Percentiles rank a stretch among this genome's conserved stretches.
These are phyloP conservation scores for Phytopythium montanum DNA, from an alignment of 352 stramenopile species.

Conservation along the genomic window DNA sequence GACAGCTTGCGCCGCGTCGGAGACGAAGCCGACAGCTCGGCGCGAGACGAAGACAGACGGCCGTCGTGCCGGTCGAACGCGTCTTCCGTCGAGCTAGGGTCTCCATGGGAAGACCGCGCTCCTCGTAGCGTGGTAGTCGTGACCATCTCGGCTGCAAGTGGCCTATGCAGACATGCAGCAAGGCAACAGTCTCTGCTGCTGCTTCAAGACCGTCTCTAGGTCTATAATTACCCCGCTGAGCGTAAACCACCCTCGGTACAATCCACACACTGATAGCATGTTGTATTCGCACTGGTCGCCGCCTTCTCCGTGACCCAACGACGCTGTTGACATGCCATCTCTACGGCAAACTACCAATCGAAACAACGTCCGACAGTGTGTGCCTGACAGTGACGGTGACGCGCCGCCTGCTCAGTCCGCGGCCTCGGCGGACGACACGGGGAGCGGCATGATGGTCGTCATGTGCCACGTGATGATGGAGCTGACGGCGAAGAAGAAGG, in stretches of 20 bases:
- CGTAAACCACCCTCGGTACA: neutral
- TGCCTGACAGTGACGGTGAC: neutral
- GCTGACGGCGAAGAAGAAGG: slow-evolving; percentile 73
- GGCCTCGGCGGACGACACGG: neutral
- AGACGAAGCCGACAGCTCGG: neutral
- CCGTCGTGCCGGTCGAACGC: neutral
- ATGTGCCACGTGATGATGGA: slow-evolving; percentile 64
- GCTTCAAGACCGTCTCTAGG: neutral
- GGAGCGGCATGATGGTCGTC: slow-evolving; percentile 22
- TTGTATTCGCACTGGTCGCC: neutral
- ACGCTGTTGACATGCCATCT: neutral
- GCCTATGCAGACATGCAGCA: neutral
- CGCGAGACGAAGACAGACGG: neutral
- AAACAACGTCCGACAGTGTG: neutral
- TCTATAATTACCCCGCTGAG: slow-evolving; percentile 2
- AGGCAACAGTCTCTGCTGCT: neutral
- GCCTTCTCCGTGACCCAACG: neutral
- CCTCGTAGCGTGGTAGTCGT: neutral
- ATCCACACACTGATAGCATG: neutral
- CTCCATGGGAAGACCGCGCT: neutral
- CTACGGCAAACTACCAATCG: neutral
- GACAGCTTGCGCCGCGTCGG: slow-evolving; percentile 1
- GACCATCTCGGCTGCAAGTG: neutral
- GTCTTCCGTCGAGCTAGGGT: neutral
- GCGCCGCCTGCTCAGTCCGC: neutral